Evolutionary conservation across 1,284 basidiomycete genomes (phyloP).

Genomic region (Austroboletus olivaceoglutinosus): DNA sequence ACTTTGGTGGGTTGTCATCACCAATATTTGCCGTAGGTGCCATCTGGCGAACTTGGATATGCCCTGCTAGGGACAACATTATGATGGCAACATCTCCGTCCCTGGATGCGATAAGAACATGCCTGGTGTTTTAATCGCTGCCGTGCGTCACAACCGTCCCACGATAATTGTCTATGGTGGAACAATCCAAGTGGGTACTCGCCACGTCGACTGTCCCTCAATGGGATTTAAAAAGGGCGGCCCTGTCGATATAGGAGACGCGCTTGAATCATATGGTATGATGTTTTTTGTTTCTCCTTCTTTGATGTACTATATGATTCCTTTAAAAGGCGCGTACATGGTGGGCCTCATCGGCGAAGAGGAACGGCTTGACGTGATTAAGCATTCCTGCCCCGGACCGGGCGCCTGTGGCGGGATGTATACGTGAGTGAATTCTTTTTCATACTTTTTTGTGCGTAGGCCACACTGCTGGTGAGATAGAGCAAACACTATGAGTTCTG

Average conservation of each 20-base stretch:
- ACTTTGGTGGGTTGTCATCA: slow-evolving; percentile 50
- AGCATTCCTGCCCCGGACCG: slow-evolving; percentile 79
- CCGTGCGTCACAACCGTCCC: slow-evolving; percentile 79
- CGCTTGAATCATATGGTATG: slow-evolving; percentile 77
- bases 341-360: slow-evolving; percentile 75
- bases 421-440: slow-evolving; percentile 46
- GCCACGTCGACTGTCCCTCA: slow-evolving; percentile 76
- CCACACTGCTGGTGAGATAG: slow-evolving; percentile 27
- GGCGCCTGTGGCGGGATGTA: slow-evolving; percentile 86
- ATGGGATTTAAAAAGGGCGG: slow-evolving; percentile 79
- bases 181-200: slow-evolving; percentile 73
- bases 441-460: background rate
- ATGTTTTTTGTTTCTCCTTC: background rate
- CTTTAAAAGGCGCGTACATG: slow-evolving; percentile 58
- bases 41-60: background rate
- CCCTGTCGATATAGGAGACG: slow-evolving; percentile 78
- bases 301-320: slow-evolving; percentile 1
- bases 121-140: slow-evolving; percentile 88
- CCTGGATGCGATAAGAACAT: slow-evolving; percentile 93
- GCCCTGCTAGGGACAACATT: slow-evolving; percentile 67
- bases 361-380: slow-evolving; percentile 76
- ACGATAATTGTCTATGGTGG: slow-evolving; percentile 86
- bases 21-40: background rate
- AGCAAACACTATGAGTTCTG: slow-evolving; percentile 88
- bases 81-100: slow-evolving; percentile 83